Evolutionary conservation across 345 rosid species (phyloP).

Genomic region (Pistacia vera): DNA sequence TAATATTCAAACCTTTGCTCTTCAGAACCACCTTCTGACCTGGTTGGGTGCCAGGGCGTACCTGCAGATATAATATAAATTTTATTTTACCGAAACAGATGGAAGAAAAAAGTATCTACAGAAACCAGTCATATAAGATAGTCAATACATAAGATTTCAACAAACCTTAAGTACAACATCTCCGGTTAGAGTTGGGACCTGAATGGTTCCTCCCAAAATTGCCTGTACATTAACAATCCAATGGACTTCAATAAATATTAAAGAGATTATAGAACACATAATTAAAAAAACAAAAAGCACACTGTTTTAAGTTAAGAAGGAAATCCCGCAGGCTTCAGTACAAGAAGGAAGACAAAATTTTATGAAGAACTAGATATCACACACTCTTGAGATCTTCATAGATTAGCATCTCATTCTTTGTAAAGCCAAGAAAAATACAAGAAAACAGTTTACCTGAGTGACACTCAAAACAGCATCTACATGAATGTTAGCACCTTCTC

Average conservation of each 20-base stretch:
- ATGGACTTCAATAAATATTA: neutral
- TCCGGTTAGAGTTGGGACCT: constrained; percentile 96
- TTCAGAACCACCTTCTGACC: constrained; percentile 98
- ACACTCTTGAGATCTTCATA: neutral
- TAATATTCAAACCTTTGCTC: constrained; percentile 71
- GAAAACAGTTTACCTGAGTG: constrained; percentile 61
- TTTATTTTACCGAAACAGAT: neutral
- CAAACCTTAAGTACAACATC: constrained; percentile 97
- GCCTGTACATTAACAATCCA: constrained; percentile 59
- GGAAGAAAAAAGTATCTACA: neutral
- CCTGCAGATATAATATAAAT: constrained; percentile 42
- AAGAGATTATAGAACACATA: neutral
- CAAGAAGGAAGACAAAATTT: neutral
- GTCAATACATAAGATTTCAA: constrained; percentile 11
- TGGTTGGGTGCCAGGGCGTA: constrained; percentile 95
- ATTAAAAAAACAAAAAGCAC: too few species aligned
- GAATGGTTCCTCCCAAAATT: constrained; percentile 93
- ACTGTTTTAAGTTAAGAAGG: too few species aligned
- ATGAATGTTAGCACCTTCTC: constrained; percentile 91
- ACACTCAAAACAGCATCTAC: constrained; percentile 80
- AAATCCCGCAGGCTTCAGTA: too few species aligned
- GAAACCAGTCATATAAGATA: constrained; percentile 5
- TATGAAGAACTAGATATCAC: constrained; percentile 5
- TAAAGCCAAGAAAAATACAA: neutral
- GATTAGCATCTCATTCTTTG: constrained; percentile 1